Evolutionary conservation across 306 rosid genomes (phyloP), one percentile per base, ranked within the genome.

Genomic region (Vigna unguiculata): DNA sequence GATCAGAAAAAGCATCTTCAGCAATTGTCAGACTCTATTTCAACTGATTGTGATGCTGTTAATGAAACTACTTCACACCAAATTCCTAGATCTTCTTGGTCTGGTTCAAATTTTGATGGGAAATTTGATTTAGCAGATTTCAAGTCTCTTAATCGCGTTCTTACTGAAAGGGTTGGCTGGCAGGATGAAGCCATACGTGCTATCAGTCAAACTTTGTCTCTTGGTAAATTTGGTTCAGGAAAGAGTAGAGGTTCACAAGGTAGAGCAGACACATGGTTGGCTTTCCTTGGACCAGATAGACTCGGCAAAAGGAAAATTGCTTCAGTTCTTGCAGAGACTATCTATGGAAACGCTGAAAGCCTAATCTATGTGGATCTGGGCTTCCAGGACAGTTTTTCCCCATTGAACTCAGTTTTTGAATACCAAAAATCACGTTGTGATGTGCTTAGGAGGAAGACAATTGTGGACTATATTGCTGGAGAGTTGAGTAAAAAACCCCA

Each of bases 221-320:
- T 45, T 47, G 63, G 83, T 71, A 81, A 81, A 77, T 86, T 88
- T 41, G 87, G 92, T 55, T 65, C 75, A 61, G 91, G 87, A 76
- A 86, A 84, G 78, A 71, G 49, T 20, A 61, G 62, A 40, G 81
- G 88, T 76, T 88, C 85, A 21, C 83, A 60, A 71, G 77, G 28
- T 49, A 85, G 91, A 84, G 83, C 84, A 64, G 92, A 87, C 86
- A 88, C 83, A 53, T 95, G 98, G 98, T 80, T 92, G 74, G 77
- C 90, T 54, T 89, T 95, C 71, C 83, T 88, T 40, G 98, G 98
- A 62, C 95, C 91, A 2, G 98, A 95, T 83, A 84, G 76, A 75
- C 76, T 92, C 36, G 97, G 97, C 38, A 92, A 95, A 87, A 85
- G 21, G 85, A 92, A 81, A 83, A 86, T 92, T 76, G 94, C 93